Percentiles rank a stretch among this genome's conserved stretches.
Evolutionary conservation across 2,329 filamentous ascomycete genomes (phyloP).

Genomic region (Pestalotiopsis fici): DNA sequence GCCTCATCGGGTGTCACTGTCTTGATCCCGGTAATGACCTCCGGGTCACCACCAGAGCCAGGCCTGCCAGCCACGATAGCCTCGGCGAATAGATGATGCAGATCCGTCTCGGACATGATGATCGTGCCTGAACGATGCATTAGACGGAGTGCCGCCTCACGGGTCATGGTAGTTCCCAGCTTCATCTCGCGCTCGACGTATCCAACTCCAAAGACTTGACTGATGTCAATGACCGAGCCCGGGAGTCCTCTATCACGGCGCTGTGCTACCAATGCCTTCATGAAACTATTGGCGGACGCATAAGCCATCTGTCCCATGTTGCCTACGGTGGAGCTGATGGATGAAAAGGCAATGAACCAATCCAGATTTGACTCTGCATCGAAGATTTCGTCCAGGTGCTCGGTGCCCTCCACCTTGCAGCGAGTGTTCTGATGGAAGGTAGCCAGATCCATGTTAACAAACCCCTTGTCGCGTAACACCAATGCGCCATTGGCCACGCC

Average conservation of each 20-base stretch:
- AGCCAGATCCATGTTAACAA: conserved; percentile 28
- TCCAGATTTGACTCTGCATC: conserved; percentile 26
- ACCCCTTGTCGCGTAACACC: conserved; percentile 33
- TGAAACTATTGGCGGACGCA: conserved; percentile 37
- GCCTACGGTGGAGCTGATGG: conserved; percentile 33
- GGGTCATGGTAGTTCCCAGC: neutral
- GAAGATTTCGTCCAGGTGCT: conserved; percentile 32
- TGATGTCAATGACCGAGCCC: conserved; percentile 27
- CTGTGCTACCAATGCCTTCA: conserved; percentile 28
- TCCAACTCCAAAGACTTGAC: conserved; percentile 22
- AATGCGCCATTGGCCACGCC: conserved; percentile 39
- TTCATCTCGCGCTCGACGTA: conserved; percentile 11
- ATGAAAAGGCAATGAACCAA: conserved; percentile 44
- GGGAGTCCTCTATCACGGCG: conserved; percentile 25
- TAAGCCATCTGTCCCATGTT: conserved; percentile 39
- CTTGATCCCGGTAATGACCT: conserved; percentile 13
- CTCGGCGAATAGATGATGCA: conserved; percentile 19
- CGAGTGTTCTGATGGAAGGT: conserved; percentile 25
- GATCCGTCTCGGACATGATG: conserved; percentile 14
- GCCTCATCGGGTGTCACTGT: neutral
- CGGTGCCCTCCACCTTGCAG: conserved; percentile 39
- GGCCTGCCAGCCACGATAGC: conserved; percentile 15
- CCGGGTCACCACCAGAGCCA: neutral
- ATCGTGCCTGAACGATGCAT: too few relatives aligned
- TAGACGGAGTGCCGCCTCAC: conserved; percentile 3